Base-by-base conservation (phyloP, 768 basidiomycete species). In the Leccinum longicurvipes region DNA sequence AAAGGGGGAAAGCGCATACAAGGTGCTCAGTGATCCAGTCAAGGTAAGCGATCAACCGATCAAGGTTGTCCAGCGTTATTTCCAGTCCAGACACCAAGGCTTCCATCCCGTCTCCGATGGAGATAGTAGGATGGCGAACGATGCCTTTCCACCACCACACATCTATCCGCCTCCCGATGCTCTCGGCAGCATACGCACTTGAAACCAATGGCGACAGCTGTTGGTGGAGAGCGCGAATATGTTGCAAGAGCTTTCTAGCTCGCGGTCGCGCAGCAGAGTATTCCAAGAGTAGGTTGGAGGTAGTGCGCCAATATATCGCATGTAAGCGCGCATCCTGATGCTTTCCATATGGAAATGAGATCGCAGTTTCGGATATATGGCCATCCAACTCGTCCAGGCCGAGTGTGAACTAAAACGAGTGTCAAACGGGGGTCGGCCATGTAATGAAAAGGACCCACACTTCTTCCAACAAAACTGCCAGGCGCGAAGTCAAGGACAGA, bases 211-310 rank as follows among this genome's bases (percentile, higher is more conserved):
- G 57, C 17, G 52, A 59, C 6, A 67, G 19, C 9, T 50, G 56
- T 32, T 11, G 62, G 28, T 60, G 67, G 5, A 66, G 49, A 7
- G 49, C 34, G 28, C 31, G 59, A 9, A 73, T 12, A n/a, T 56
- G 58, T 29, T 52, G 55, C 12, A 62, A 48, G 3, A 69, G 12
- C 29, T 32, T 55, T 51, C 51, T 57, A 15, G 53, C 57, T 14
- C 61, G 72, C 7, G 55, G 60, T 31, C 66, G 64, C 15, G 64
- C 61, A 25, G 67, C 68, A 5, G 70, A 67, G 53, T 71, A 73
- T 53, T 71, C 71, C 24, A 71, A 53, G 19, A 72, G 63, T 15
- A 71, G 66, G 41, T 67, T 71, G 4, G 71, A 71, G 1, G 69
- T 44, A 4, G 68, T 66, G 25, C 66, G 71, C 60, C 59, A 66